These are phyloP conservation scores for Exophiala xenobiotica DNA, from an alignment of 2,329 filamentous ascomycete species.

Conservation along the genomic window DNA sequence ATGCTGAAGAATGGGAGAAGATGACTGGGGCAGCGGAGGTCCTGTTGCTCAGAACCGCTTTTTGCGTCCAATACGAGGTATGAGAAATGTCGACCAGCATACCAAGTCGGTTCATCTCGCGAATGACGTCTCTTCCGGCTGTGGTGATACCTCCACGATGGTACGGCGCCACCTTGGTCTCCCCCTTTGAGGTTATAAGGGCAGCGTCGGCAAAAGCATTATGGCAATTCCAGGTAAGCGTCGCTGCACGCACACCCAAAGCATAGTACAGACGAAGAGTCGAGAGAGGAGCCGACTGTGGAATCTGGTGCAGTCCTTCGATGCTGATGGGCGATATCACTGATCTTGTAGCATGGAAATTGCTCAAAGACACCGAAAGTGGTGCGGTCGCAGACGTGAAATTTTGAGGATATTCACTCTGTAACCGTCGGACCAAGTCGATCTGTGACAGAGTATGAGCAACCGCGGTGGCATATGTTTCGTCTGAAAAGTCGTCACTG, in stretches of 20 bases:
- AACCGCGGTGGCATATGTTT: constrained; percentile 50
- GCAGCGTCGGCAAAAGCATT: constrained; percentile 88
- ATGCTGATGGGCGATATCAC: constrained; percentile 78
- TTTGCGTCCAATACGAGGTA: constrained; percentile 76
- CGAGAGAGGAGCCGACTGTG: constrained; percentile 66
- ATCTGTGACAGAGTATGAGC: constrained; percentile 71
- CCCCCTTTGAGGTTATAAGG: constrained; percentile 46
- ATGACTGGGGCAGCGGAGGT: constrained; percentile 69
- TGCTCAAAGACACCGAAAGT: constrained; percentile 56
- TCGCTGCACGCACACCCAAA: constrained; percentile 82
- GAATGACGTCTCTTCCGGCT: constrained; percentile 66
- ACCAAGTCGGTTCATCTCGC: constrained; percentile 91
- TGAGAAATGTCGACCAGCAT: constrained; percentile 93
- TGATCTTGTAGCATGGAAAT: constrained; percentile 58
- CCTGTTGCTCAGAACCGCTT: constrained; percentile 64
- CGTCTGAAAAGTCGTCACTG: constrained; percentile 39
- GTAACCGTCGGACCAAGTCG: constrained; percentile 67
- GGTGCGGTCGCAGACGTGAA: constrained; percentile 60
- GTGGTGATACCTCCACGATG: constrained; percentile 66
- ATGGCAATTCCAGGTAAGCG: constrained; percentile 90
- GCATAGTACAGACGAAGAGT: constrained; percentile 73
- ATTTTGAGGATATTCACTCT: constrained; percentile 62
- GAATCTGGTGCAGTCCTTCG: constrained; percentile 91
- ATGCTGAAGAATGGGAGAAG: constrained; percentile 83
- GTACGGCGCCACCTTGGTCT: constrained; percentile 40